Evolutionary conservation across 2,329 filamentous ascomycete genomes (phyloP), one percentile per base, ranked within the genome.

Genomic region (Penicillium sp.): DNA sequence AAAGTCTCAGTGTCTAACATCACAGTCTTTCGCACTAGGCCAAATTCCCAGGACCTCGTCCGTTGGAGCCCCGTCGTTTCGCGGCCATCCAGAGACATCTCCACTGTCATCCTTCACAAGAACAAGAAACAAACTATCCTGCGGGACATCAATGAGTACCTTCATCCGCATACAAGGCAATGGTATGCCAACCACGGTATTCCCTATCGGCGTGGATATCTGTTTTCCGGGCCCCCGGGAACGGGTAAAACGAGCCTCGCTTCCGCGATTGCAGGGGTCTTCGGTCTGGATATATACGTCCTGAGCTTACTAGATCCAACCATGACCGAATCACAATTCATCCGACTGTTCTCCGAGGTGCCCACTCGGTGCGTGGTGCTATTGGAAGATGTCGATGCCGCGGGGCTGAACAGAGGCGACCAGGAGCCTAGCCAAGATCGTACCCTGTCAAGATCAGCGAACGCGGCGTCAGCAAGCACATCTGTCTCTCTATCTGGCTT

Each of bases 151-250:
- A 88, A 89, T 58, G 88, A 91, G 61, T 92, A 90, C 57, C 76
- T 94, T 0, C 83, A 90, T 48, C 87, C 88, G 0, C 74, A 78
- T 13, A 65, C 58, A 2, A 79, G 88, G 8, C 78, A 79, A 9
- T 92, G 88, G 87, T 92, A 92, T 63, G 83, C 87, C 0, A 84
- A 84, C 43, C 78, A 87, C 2, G 89, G 89, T 0, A 89, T 92
- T 16, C 89, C 89, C 0, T 84, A 91, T 42, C 80, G 89, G 0
- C 74, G 89, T 24, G 89, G 89, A 0, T 92, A 92, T 61, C 76
- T 92, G 0, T 89, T 92, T 57, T 80, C 90, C 56, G 89, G 89
- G 71, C 35, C 35, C 11, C 35, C 35, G 9, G 35, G 35, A 11
- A 38, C 35, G 5, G 35, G 35, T 3, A 38, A 38, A 14, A 38